Percentiles rank a stretch among this genome's conserved stretches.
Evolutionary conservation across 2,329 filamentous ascomycete genomes (phyloP).

Genomic region (Colletotrichum nymphaeae): DNA sequence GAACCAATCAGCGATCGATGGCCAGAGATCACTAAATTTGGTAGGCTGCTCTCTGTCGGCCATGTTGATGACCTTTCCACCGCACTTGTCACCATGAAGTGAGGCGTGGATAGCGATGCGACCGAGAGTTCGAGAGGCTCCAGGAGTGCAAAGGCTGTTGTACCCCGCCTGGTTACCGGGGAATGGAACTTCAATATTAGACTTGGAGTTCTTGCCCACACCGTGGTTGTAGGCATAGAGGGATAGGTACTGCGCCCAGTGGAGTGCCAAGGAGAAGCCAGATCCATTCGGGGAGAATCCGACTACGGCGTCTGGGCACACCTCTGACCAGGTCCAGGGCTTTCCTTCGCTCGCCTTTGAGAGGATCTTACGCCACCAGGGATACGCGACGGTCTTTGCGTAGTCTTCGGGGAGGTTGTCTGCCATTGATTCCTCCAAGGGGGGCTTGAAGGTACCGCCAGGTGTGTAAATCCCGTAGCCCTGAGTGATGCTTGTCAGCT

Average conservation of each 20-base stretch:
- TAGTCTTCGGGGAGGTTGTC: slow-evolving; percentile 46
- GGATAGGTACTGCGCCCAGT: slow-evolving; percentile 54
- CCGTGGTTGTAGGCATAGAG: slow-evolving; percentile 46
- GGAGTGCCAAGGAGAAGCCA: slow-evolving; percentile 48
- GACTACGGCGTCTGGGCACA: slow-evolving; percentile 51
- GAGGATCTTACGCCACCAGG: slow-evolving; percentile 46
- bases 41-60: slow-evolving; percentile 42
- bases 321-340: slow-evolving; percentile 50
- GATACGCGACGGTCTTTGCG: slow-evolving; percentile 49
- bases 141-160: slow-evolving; percentile 45
- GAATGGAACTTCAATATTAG: slow-evolving; percentile 39
- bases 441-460: slow-evolving; percentile 46
- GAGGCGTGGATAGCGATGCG: slow-evolving; percentile 45
- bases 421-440: slow-evolving; percentile 47
- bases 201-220: neutral
- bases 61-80: slow-evolving; percentile 47
- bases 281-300: slow-evolving; percentile 53
- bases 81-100: slow-evolving; percentile 41
- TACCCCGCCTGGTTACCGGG: slow-evolving; percentile 42
- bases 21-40: slow-evolving; percentile 46
- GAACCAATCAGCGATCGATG: slow-evolving; percentile 45
- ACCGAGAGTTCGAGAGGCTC: slow-evolving; percentile 44
- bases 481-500: slow-evolving; percentile 32
- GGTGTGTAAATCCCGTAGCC: slow-evolving; percentile 52
- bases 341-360: slow-evolving; percentile 41